Percentiles rank a stretch among this genome's conserved stretches.
phyloP scores from a whole-genome alignment of 805 yeast genomes.

The Teunomyces atbi region DNA sequence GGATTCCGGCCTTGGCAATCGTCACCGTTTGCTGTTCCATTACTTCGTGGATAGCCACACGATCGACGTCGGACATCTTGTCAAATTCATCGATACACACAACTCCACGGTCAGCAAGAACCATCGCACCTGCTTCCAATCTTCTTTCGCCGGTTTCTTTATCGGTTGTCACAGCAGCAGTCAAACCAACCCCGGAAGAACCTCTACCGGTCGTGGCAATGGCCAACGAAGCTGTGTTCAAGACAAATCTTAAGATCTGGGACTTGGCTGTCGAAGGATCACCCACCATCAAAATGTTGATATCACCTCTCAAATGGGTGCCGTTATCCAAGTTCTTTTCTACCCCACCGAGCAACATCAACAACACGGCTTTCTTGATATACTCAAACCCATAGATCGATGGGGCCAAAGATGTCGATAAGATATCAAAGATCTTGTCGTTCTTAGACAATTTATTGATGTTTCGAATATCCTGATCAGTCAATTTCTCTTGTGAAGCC shows the following conservation, averaged over 20 bases:
- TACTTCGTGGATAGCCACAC: slow-evolving; percentile 98
- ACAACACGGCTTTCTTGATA: slow-evolving; percentile 85
- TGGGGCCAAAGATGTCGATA: slow-evolving; percentile 89
- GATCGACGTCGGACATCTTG: slow-evolving; percentile 94
- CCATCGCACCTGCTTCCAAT: slow-evolving; percentile 99
- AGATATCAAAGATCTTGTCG: slow-evolving; percentile 68
- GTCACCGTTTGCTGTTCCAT: slow-evolving; percentile 99
- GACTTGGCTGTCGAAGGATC: slow-evolving; percentile 99
- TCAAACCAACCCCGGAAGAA: slow-evolving; percentile 99
- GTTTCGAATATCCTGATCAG: slow-evolving; percentile 81
- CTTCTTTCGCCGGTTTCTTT: slow-evolving; percentile 96
- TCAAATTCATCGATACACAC: slow-evolving; percentile 99
- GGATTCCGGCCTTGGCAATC: slow-evolving; percentile 97
- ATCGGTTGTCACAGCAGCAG: slow-evolving; percentile 97
- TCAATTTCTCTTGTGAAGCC: slow-evolving; percentile 62
- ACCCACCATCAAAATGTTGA: slow-evolving; percentile 94
- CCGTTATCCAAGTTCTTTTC: slow-evolving; percentile 94
- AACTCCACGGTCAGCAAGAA: slow-evolving; percentile 92
- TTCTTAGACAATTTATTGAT: slow-evolving; percentile 76
- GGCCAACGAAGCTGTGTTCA: slow-evolving; percentile 92
- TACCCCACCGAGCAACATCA: slow-evolving; percentile 90
- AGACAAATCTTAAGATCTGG: slow-evolving; percentile 88
- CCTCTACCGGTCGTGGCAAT: slow-evolving; percentile 99
- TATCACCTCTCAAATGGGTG: slow-evolving; percentile 96
- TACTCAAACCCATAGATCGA: slow-evolving; percentile 91